Base-by-base conservation (phyloP, 805 yeast genomes). In the Dipodascus geniculatus region DNA sequence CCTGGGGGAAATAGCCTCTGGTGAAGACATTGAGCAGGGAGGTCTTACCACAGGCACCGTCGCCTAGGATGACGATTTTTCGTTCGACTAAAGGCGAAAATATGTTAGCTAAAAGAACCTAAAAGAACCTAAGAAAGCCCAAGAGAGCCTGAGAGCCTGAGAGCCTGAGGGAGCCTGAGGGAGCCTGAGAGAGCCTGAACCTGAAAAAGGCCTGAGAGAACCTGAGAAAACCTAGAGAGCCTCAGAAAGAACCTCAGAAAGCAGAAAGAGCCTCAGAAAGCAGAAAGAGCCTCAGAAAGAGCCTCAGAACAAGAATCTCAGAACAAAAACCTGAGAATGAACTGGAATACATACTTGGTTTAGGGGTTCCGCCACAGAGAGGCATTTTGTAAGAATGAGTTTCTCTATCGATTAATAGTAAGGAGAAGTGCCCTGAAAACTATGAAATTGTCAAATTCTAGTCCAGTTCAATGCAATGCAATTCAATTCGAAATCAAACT, bases 41-140 rank as follows among this genome's bases (percentile, higher is more conserved):
- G 1, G 99, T 91, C 68, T 91, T 91, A 70, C 99, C 99, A 74
- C 97, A 91, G 22, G 98, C 97, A 80, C 98, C 97, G 71, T 91
- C 97, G 51, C 98, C 98, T 23, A 91, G 74, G 57, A 90, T 90
- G 62, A 90, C 98, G 53, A 90, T 88, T 68, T 90, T 90, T 62
- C 96, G 84, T 70, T 87, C 89, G 58, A 88, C 87, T 74, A 58
- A 57, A n/a, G 42, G 64, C 6, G 33, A 11, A 56, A 53, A 57
- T 57, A 56, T 49, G 31, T 53, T 31, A 47, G 23, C 42, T 2
- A 49, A n/a, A n/a, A n/a, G n/a, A n/a, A n/a, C n/a, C n/a, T n/a
- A 42, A 47, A n/a, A 22, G 23, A 23, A 17, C 16, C 16, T 47
- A 24, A 17, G 38, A 38, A 35, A 23, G 3, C 16, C 19, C 17